Base-by-base conservation (phyloP, 768 basidiomycete species). In the Suillus sp. region DNA sequence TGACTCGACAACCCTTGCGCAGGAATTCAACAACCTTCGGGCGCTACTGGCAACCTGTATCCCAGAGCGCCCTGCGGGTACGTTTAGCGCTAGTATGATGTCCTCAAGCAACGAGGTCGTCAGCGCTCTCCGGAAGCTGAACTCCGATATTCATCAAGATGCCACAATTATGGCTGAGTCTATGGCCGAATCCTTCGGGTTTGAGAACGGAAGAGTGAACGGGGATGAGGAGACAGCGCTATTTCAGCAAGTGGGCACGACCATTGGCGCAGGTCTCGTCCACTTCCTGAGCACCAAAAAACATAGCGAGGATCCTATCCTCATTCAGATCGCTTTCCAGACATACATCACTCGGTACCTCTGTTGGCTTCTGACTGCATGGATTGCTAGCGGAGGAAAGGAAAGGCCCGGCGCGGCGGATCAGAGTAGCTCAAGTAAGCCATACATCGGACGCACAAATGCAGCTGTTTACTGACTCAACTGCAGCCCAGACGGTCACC, bases 111-210 rank as follows among this genome's bases (percentile, higher is more conserved):
- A 78, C 7, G 84, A 87, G 37, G 78, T 85, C 16, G 72, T 79
- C 34, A 69, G 64, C 2, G 77, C 81, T 66, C 71, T 86, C 16
- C 77, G 80, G 54, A 72, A 74, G 18, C 69, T 86, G n/a, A 82
- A 85, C 57, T 70, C 80, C 8, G 79, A 80, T 63, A 81, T 84
- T 35, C 77, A 78, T 37, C 83, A 86, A 66, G 78, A 78, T 18
- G 80, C 83, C 2, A 80, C 81, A 0, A 77, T 74, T 61, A 77
- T 85, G 62, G 78, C 83, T 1, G 84, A 84, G 62, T 68, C 78
- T 38, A 76, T 85, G 62, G 77, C 81, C 1, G 83, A 84, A 54
- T 57, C 76, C 1, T 79, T 80, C 70, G 72, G 69, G 10, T 71
- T 74, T 16, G 72, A 69, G 42, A 43, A 30, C 1, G 65, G 48